phyloP scores from a whole-genome alignment of 2,329 filamentous ascomycete genomes.

The Aspergillus nomiae region DNA sequence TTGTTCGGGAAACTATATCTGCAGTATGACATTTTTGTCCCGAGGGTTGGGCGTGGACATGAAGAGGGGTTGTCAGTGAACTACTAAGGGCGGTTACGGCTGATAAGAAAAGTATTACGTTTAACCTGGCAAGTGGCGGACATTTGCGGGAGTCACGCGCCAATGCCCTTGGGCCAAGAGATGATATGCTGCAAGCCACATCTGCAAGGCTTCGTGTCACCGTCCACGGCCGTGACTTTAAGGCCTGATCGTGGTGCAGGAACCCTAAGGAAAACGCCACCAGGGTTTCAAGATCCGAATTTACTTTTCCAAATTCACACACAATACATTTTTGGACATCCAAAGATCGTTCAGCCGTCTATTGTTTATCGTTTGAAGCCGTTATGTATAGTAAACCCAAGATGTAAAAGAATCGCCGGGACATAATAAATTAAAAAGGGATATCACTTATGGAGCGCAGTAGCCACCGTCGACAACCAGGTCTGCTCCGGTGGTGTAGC shows the following conservation, averaged over 20 bases:
- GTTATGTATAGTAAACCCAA: neutral
- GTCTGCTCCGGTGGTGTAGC: constrained; percentile 76
- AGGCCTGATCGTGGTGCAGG: neutral
- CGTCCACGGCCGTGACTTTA: neutral
- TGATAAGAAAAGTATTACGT: neutral
- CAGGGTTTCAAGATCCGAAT: neutral
- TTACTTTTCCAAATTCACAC: neutral
- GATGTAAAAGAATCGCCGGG: neutral
- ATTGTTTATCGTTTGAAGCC: neutral
- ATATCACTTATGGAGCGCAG: constrained; percentile 26
- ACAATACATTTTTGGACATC: neutral
- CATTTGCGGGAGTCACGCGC: neutral
- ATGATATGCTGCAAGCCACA: neutral
- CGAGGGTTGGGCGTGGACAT: neutral
- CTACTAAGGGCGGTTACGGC: too few relatives aligned
- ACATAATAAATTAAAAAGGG: neutral
- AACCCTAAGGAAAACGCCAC: neutral
- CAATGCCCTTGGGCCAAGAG: neutral
- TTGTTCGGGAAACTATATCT: neutral
- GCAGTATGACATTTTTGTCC: neutral
- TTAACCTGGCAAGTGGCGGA: neutral
- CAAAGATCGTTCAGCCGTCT: constrained; percentile 12
- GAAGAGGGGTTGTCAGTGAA: neutral
- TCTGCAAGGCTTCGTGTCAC: constrained; percentile 9
- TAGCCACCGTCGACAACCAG: constrained; percentile 78